These are phyloP conservation scores for Colletotrichum salicis DNA, from an alignment of 2,329 filamentous ascomycete genomes.

Conservation along the genomic window DNA sequence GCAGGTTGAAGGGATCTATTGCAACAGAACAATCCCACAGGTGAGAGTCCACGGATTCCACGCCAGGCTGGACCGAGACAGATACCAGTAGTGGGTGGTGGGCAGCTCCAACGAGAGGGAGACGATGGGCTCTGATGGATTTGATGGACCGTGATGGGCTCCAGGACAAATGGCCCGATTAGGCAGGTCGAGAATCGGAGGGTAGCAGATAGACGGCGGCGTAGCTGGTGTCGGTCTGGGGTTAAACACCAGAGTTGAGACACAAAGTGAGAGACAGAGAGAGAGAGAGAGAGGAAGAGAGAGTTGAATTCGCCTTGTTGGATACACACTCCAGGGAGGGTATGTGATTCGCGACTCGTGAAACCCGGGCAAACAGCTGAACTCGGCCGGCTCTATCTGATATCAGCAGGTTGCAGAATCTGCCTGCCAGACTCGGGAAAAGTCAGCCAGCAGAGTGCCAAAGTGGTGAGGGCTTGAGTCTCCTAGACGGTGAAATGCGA, in stretches of 20 bases:
- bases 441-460: not conserved
- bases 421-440: not conserved
- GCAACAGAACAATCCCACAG: constrained; percentile 5
- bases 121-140: constrained; percentile 26
- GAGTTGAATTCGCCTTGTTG: not conserved
- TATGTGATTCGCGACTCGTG: constrained; percentile 17
- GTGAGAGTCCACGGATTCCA: not conserved
- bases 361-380: not conserved
- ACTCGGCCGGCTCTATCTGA: not conserved
- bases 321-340: not conserved
- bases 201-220: constrained; percentile 20
- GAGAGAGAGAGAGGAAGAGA: not conserved
- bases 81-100: constrained; percentile 6
- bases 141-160: constrained; percentile 21
- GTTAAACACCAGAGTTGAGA: not conserved
- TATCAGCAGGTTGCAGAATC: not conserved
- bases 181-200: constrained; percentile 32
- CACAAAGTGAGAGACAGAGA: not conserved
- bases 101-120: constrained; percentile 12
- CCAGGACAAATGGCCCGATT: constrained; percentile 34
- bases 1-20: not conserved
- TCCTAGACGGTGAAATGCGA: constrained; percentile 10
- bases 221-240: constrained; percentile 14
- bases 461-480: not conserved
- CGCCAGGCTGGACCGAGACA: constrained; percentile 26